Conservation (phyloP, 176 grass and related monocot species). For the Lolium multiflorum region DNA sequence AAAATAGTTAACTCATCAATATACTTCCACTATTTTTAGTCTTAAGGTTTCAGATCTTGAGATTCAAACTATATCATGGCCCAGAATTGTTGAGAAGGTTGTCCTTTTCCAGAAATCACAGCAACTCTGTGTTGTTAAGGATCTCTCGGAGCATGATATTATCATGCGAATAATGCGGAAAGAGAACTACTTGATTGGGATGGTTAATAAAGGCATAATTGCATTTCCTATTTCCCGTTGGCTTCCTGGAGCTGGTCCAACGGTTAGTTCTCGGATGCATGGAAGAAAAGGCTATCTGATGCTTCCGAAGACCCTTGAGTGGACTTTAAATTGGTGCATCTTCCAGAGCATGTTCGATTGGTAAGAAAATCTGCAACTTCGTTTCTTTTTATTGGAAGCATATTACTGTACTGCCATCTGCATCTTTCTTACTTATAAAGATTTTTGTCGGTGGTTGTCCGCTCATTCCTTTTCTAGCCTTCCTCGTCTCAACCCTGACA, state of each 20-base stretch:
- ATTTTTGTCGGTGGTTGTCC: neutral
- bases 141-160: constrained; percentile 91
- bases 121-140: constrained; percentile 90
- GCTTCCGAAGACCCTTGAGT: constrained; percentile 93
- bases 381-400: constrained; percentile 10
- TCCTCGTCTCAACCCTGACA: neutral
- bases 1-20: constrained; percentile 16
- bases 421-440: neutral
- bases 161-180: constrained; percentile 98
- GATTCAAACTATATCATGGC: constrained; percentile 94
- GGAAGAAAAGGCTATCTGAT: constrained; percentile 73
- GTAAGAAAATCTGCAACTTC: constrained; percentile 45
- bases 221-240: constrained; percentile 77
- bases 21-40: constrained; percentile 45
- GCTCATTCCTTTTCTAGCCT: neutral
- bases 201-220: constrained; percentile 97
- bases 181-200: constrained; percentile 98
- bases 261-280: constrained; percentile 50
- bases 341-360: constrained; percentile 99
- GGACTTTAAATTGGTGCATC: constrained; percentile 99
- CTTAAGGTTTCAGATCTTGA: constrained; percentile 90
- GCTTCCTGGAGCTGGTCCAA: constrained; percentile 76
- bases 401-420: neutral
- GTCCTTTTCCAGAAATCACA: constrained; percentile 72
- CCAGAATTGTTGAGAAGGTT: constrained; percentile 86